Evolutionary conservation across 345 rosid species (phyloP).

Genomic region (Eucalyptus dawsonii): DNA sequence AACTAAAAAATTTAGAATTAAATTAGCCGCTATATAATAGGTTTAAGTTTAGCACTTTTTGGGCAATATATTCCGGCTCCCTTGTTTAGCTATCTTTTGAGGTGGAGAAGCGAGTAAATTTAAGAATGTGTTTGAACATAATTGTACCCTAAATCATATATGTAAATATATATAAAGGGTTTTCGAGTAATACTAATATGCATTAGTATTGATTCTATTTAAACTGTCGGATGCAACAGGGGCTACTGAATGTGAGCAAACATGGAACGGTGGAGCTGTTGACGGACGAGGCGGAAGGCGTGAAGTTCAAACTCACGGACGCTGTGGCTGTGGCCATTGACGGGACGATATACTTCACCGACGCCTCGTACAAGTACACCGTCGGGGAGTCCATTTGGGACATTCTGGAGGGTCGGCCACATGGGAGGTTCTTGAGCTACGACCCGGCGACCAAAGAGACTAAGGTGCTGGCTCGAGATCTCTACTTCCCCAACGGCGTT

Average conservation of each 20-base stretch:
- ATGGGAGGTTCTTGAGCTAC: conserved; percentile 58
- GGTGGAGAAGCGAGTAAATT: not conserved
- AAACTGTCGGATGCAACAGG: conserved; percentile 11
- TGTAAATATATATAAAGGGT: too few species aligned
- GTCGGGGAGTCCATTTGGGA: conserved; percentile 5
- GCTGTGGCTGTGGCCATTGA: conserved; percentile 45
- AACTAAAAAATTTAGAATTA: too few species aligned
- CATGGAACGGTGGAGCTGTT: conserved; percentile 34
- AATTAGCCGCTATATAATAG: too few species aligned
- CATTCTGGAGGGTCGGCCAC: conserved; percentile 49
- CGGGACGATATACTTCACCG: conserved; percentile 68
- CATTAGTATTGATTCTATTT: not conserved
- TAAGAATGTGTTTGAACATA: not conserved
- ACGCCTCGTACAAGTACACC: conserved; percentile 40
- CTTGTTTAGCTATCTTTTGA: not conserved
- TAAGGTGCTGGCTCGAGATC: conserved; percentile 24
- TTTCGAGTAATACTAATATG: not conserved
- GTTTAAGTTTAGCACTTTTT: too few species aligned
- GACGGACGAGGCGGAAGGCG: conserved; percentile 53
- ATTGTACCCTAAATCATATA: not conserved
- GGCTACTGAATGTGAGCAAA: conserved; percentile 40
- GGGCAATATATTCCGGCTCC: not conserved
- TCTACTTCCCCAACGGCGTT: conserved; percentile 74
- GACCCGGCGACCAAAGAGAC: conserved; percentile 39
- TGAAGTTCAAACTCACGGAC: conserved; percentile 50